A percentile compares a stretch with the other conserved stretches of the same genome.
phyloP scores from a whole-genome alignment of 306 rosid genomes.

The Morella rubra region DNA sequence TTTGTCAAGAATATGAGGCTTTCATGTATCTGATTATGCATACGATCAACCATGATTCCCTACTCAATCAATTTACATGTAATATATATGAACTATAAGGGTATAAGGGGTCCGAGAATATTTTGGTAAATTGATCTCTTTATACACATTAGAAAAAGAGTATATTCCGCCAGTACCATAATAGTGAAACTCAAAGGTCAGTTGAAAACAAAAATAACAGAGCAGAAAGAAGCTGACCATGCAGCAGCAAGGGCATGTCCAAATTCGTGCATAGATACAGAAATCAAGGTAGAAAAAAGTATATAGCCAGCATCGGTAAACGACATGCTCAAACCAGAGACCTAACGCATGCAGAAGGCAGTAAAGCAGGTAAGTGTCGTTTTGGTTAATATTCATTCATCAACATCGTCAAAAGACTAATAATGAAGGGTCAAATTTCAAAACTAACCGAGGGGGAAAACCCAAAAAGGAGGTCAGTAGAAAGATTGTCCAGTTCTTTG shows the following conservation, averaged over 20 bases:
- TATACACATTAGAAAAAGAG: too few species aligned
- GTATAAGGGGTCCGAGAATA: too few species aligned
- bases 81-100: too few species aligned
- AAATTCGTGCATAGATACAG: conserved; percentile 72
- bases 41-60: too few species aligned
- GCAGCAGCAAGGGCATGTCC: conserved; percentile 87
- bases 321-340: conserved; percentile 41
- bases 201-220: neutral
- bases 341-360: conserved; percentile 22
- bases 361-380: conserved; percentile 1
- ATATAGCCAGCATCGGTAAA: conserved; percentile 58
- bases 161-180: too few species aligned
- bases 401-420: neutral
- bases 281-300: conserved; percentile 57
- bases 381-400: conserved; percentile 25
- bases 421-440: neutral
- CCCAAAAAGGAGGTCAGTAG: conserved; percentile 43
- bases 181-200: neutral
- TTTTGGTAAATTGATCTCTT: too few species aligned
- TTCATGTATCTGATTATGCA: too few species aligned
- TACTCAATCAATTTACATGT: too few species aligned
- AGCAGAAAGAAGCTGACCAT: conserved; percentile 46
- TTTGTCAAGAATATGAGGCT: too few species aligned
- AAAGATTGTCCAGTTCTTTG: conserved; percentile 27
- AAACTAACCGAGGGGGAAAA: conserved; percentile 39